Percentiles rank a stretch among this genome's conserved stretches.
These are phyloP conservation scores for Yamadazyma conglobata DNA, from an alignment of 1,139 yeast species.

Conservation along the genomic window DNA sequence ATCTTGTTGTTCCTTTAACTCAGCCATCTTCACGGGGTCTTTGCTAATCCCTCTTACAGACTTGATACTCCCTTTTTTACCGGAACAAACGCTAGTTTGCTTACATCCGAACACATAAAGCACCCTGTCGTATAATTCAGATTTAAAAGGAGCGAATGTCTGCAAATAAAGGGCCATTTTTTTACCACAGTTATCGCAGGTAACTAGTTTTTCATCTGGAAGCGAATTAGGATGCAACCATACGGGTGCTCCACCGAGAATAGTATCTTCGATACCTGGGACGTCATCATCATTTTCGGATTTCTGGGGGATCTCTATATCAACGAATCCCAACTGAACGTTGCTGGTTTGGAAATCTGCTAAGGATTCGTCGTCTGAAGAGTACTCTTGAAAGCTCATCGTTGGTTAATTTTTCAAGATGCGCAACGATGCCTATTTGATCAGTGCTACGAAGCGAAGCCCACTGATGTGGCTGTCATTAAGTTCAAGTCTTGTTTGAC, in stretches of 20 bases:
- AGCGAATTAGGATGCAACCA: slow-evolving; percentile 52
- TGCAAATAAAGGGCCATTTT: slow-evolving; percentile 70
- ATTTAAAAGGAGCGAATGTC: slow-evolving; percentile 73
- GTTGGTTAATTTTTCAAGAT: slow-evolving; percentile 1
- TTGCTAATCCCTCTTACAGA: slow-evolving; percentile 72
- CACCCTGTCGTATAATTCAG: slow-evolving; percentile 72
- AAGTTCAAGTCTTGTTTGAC: too few relatives aligned
- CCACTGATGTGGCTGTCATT: too few relatives aligned
- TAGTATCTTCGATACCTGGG: slow-evolving; percentile 67
- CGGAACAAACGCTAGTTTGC: slow-evolving; percentile 53
- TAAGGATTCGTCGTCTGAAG: slow-evolving; percentile 36
- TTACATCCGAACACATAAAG: slow-evolving; percentile 78
- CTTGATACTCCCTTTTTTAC: slow-evolving; percentile 65
- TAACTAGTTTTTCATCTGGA: slow-evolving; percentile 50
- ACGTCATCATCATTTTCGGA: slow-evolving; percentile 14
- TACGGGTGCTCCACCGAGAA: slow-evolving; percentile 74
- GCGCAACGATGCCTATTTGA: slow-evolving; percentile 2
- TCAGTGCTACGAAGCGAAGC: too few relatives aligned
- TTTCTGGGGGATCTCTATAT: slow-evolving; percentile 44
- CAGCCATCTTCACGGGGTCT: slow-evolving; percentile 47
- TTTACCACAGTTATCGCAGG: slow-evolving; percentile 63
- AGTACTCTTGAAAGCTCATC: slow-evolving; percentile 1
- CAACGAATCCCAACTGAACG: slow-evolving; percentile 64
- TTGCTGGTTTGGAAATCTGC: slow-evolving; percentile 22
- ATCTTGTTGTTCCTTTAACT: slow-evolving; percentile 36